Percentiles rank a stretch among this genome's conserved stretches.
These are phyloP conservation scores for Fusarium neocosmosporiellum DNA, from an alignment of 2,329 filamentous ascomycete genomes.

Conservation along the genomic window DNA sequence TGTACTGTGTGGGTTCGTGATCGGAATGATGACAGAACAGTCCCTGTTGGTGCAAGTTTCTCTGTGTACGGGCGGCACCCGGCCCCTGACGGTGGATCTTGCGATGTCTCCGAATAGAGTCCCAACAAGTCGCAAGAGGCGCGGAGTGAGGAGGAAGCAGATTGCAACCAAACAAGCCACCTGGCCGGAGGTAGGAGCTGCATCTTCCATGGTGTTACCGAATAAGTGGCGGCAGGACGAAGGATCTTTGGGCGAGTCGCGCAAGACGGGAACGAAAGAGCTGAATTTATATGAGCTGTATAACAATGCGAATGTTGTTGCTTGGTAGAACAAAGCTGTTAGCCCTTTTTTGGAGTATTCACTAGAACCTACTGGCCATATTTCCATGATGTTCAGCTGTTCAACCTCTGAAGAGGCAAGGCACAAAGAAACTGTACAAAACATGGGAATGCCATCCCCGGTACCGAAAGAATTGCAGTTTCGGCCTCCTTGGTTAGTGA, in stretches of 20 bases:
- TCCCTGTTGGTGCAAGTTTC: background rate
- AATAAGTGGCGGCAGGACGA: too few species aligned
- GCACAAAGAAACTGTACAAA: background rate
- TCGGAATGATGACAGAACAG: constrained; percentile 23
- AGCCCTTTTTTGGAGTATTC: background rate
- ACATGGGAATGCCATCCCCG: background rate
- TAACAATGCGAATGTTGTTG: background rate
- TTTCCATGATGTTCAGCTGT: background rate
- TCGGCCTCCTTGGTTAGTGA: background rate
- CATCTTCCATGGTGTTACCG: background rate
- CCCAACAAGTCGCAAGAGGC: background rate
- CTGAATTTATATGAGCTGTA: background rate
- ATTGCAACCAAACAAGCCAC: background rate
- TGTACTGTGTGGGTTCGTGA: background rate
- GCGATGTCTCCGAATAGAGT: background rate
- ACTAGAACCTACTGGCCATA: background rate
- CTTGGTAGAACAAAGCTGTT: background rate
- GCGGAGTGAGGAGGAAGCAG: background rate
- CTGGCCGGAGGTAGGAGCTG: background rate
- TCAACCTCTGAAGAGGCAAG: background rate
- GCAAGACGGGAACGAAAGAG: background rate
- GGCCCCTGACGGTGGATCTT: background rate
- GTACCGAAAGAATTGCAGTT: background rate
- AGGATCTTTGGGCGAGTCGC: background rate
- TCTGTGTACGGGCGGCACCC: background rate